Percentiles rank a stretch among this genome's conserved stretches.
phyloP scores from a whole-genome alignment of 2,329 filamentous ascomycete species.

The Pestalotiopsis fici region DNA sequence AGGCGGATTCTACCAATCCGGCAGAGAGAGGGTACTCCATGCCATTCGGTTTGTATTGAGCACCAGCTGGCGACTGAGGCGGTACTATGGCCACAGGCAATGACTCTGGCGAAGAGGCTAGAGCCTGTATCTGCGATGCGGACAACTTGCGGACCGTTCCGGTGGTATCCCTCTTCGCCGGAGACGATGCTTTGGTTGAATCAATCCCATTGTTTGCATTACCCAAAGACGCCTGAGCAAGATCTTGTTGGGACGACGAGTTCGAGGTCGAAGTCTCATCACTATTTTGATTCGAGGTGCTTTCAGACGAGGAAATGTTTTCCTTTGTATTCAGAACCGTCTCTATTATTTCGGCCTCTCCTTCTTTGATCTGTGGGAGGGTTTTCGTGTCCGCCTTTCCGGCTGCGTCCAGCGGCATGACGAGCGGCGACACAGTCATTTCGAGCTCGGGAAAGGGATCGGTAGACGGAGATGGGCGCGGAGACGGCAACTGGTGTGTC shows the following conservation, averaged over 20 bases:
- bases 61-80: conserved; percentile 10
- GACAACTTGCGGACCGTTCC: conserved; percentile 56
- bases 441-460: conserved; percentile 24
- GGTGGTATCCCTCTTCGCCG: conserved; percentile 23
- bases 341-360: background rate
- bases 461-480: conserved; percentile 14
- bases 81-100: conserved; percentile 53
- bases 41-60: conserved; percentile 29
- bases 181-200: conserved; percentile 22
- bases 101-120: conserved; percentile 58
- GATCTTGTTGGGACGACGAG: background rate
- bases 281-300: background rate
- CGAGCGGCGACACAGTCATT: conserved; percentile 20
- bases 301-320: background rate
- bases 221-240: background rate
- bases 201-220: background rate
- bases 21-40: conserved; percentile 38
- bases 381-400: background rate
- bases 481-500: conserved; percentile 8
- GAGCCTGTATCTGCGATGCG: conserved; percentile 58
- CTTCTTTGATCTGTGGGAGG: background rate
- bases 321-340: background rate
- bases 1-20: conserved; percentile 32
- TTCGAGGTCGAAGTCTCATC: background rate
- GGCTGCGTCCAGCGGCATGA: conserved; percentile 12